These are phyloP conservation scores for Magnolia changhungtana DNA, from an alignment of 164 flowering plant species.

Conservation along the genomic window DNA sequence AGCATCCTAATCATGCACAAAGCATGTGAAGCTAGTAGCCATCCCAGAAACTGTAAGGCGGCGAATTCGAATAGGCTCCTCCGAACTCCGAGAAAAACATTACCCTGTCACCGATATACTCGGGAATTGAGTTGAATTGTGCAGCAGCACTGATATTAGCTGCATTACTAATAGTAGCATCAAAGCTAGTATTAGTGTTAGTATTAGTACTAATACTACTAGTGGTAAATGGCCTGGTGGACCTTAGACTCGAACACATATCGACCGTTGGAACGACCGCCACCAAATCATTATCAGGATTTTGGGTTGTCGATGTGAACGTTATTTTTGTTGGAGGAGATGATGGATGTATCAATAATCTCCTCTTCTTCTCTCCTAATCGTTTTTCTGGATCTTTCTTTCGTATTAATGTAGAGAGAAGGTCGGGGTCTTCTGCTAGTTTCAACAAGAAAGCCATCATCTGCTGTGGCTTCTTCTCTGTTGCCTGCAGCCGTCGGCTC, in stretches of 20 bases:
- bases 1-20: neutral
- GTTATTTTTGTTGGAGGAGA: neutral
- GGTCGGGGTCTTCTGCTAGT: slow-evolving; percentile 62
- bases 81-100: neutral
- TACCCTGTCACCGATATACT: neutral
- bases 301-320: neutral
- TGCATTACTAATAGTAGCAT: neutral
- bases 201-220: neutral
- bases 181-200: neutral
- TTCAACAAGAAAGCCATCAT: slow-evolving; percentile 82
- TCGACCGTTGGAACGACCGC: neutral
- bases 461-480: slow-evolving; percentile 78
- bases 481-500: slow-evolving; percentile 59
- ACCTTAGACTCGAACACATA: neutral
- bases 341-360: slow-evolving; percentile 23
- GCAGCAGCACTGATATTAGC: neutral
- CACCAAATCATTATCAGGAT: neutral
- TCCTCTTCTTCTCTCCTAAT: slow-evolving; percentile 31
- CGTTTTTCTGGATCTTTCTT: slow-evolving; percentile 29
- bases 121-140: neutral
- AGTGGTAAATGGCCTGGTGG: neutral
- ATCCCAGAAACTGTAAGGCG: neutral
- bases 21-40: neutral
- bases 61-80: neutral
- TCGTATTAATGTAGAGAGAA: slow-evolving; percentile 47